Percentiles rank a stretch among this genome's conserved stretches.
phyloP scores from a whole-genome alignment of 805 yeast genomes.

The Wickerhamiella slavikovae region DNA sequence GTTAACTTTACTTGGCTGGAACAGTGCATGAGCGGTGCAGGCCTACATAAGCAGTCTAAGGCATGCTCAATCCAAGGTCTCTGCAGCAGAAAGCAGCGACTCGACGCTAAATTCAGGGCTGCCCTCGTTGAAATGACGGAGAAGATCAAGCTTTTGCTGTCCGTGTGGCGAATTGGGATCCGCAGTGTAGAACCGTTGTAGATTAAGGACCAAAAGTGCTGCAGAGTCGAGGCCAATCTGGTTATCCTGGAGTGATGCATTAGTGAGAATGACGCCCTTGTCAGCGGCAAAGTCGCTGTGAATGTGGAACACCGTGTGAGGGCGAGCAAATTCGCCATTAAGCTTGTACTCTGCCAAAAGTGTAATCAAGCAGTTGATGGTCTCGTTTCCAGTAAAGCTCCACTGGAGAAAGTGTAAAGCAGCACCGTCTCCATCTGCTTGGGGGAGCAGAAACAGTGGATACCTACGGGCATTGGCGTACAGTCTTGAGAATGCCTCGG shows the following conservation, averaged over 20 bases:
- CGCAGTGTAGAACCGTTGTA: constrained; percentile 35
- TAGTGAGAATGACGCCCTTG: constrained; percentile 59
- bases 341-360: constrained; percentile 80
- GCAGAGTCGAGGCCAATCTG: constrained; percentile 53
- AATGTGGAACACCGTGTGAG: constrained; percentile 79
- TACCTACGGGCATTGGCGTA: constrained; percentile 43
- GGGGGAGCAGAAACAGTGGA: constrained; percentile 77
- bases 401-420: constrained; percentile 91
- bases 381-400: constrained; percentile 66
- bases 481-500: constrained; percentile 39
- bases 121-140: constrained; percentile 54
- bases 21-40: no score
- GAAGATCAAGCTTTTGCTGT: constrained; percentile 32
- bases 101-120: constrained; percentile 45
- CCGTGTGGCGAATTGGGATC: constrained; percentile 17
- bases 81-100: constrained; percentile 46
- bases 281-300: constrained; percentile 50
- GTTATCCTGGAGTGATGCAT: constrained; percentile 53
- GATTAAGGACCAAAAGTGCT: constrained; percentile 31
- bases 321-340: constrained; percentile 80
- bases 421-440: constrained; percentile 34
- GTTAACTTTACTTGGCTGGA: no score
- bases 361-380: constrained; percentile 78
- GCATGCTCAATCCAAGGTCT: constrained; percentile 46
- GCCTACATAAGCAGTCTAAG: no score